Percentiles rank a stretch among this genome's conserved stretches.
phyloP scores from a whole-genome alignment of 495 filamentous ascomycete species.

The Trichocladium antarcticum region DNA sequence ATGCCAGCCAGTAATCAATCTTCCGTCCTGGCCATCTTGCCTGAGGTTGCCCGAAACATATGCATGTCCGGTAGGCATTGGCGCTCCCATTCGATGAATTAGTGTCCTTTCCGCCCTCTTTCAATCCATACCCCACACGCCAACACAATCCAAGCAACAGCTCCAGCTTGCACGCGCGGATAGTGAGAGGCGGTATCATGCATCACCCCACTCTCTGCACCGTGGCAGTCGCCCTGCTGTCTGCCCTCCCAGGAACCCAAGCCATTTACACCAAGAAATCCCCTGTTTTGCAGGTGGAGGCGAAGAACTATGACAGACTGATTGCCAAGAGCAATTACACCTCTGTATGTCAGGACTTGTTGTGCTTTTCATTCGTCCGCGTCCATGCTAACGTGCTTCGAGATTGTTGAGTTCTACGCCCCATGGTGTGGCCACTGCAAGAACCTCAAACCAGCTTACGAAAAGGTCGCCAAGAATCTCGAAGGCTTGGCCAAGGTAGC shows the following conservation, averaged over 20 bases:
- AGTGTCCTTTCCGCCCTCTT: not conserved
- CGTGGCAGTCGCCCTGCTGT: constrained; percentile 37
- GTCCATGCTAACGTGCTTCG: not conserved
- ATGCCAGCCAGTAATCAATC: constrained; percentile 24
- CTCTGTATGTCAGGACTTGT: constrained; percentile 51
- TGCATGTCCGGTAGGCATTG: constrained; percentile 1
- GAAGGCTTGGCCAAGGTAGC: constrained; percentile 87
- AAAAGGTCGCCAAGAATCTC: constrained; percentile 82
- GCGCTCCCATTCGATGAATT: constrained; percentile 4
- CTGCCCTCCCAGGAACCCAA: constrained; percentile 48
- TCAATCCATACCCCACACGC: not conserved
- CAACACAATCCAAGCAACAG: not conserved
- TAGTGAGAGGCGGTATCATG: constrained; percentile 22
- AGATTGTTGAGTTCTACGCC: constrained; percentile 74
- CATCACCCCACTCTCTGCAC: constrained; percentile 38
- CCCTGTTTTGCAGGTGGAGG: constrained; percentile 74
- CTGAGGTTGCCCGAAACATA: not conserved
- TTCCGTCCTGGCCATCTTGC: not conserved
- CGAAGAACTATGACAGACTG: constrained; percentile 70
- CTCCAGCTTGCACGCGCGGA: not conserved
- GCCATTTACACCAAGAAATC: constrained; percentile 82
- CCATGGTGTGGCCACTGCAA: constrained; percentile 96
- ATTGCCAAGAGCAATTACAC: constrained; percentile 85
- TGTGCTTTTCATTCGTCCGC: constrained; percentile 2
- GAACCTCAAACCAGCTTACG: constrained; percentile 89